phyloP scores from a whole-genome alignment of 225 moss, liverwort and hornwort genomes.

The Pleurozium schreberi region DNA sequence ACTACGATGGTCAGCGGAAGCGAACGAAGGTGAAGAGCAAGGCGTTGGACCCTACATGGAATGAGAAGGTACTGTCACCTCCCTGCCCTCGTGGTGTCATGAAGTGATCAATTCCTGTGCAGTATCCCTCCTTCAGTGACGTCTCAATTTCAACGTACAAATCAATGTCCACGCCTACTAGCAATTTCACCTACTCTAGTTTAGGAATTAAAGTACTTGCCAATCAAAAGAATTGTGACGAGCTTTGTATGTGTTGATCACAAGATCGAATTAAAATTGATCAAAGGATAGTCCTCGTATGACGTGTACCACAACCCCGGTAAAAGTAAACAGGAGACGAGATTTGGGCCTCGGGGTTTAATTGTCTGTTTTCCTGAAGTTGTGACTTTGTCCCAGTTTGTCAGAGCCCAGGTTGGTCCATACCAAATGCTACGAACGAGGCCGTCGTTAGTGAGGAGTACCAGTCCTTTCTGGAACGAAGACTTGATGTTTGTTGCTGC shows the following conservation, averaged over 20 bases:
- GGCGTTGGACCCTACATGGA: conserved; percentile 58
- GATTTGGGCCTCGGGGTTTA: neutral
- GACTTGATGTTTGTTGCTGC: conserved; percentile 83
- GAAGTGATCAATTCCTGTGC: neutral
- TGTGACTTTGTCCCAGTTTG: conserved; percentile 29
- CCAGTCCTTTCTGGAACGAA: conserved; percentile 69
- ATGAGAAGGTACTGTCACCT: conserved; percentile 39
- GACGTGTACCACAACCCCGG: neutral
- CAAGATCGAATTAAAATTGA: no score
- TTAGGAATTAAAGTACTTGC: no score
- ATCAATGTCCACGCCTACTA: neutral
- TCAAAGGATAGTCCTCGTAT: no score
- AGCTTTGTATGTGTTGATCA: no score
- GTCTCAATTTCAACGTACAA: neutral
- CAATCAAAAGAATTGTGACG: no score
- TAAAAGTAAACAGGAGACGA: no score
- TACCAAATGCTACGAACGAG: conserved; percentile 55
- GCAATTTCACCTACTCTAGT: neutral
- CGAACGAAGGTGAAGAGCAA: conserved; percentile 51
- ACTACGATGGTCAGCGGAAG: conserved; percentile 70
- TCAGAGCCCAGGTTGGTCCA: conserved; percentile 60
- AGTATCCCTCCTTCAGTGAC: neutral
- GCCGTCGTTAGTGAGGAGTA: conserved; percentile 27
- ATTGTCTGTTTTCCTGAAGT: neutral
- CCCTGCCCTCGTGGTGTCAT: neutral